Evolutionary conservation across 306 rosid genomes (phyloP).

Genomic region (Lathyrus aphaca): DNA sequence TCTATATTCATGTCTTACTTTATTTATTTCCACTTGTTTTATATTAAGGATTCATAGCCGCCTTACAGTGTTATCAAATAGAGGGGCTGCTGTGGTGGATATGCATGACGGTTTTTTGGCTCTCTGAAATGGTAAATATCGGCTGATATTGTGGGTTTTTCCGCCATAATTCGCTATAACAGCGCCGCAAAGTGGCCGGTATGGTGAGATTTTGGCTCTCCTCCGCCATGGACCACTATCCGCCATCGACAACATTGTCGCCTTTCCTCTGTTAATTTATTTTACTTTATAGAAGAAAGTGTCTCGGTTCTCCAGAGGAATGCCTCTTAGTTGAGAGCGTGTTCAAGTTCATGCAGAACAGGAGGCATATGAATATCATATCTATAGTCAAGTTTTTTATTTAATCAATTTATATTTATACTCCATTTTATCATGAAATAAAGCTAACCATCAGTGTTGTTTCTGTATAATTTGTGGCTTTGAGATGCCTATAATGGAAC

Average conservation of each 20-base stretch:
- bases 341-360: neutral
- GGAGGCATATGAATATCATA: neutral
- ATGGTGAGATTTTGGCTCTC: neutral
- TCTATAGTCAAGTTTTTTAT: neutral
- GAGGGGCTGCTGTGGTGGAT: too few relatives aligned
- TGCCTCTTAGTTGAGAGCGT: neutral
- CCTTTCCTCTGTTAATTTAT: neutral
- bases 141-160: too few relatives aligned
- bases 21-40: neutral
- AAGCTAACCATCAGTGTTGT: neutral
- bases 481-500: slow-evolving; percentile 3
- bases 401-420: neutral
- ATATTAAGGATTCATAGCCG: neutral
- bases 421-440: neutral
- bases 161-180: too few relatives aligned
- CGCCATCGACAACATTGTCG: too few relatives aligned
- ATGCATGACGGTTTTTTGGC: too few relatives aligned
- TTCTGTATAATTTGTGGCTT: neutral
- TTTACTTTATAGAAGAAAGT: neutral
- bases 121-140: too few relatives aligned
- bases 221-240: too few relatives aligned
- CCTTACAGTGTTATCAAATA: neutral
- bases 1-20: neutral
- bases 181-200: too few relatives aligned
- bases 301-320: neutral